Base-by-base conservation (phyloP, 148 eudicot genomes). In the Chenopodium berlandieri region DNA sequence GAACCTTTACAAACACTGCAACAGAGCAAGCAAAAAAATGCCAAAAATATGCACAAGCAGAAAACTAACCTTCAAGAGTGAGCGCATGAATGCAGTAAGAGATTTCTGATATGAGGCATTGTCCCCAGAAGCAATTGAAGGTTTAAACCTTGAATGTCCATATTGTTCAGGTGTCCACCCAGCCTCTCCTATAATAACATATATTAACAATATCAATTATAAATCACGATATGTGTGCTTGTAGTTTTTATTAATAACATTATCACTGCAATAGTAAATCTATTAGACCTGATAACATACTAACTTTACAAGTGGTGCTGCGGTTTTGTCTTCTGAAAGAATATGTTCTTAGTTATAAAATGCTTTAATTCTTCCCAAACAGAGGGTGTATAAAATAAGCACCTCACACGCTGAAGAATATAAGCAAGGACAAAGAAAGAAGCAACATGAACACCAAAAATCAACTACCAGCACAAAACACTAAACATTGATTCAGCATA, bases 91-190 rank as follows among this genome's bases (percentile, higher is more conserved):
- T 23, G 85, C 84, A 44, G 91, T 87, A 82, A 95, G 78, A 66
- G 90, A 85, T 84, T 93, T 95, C 83, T 86, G 94, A 85, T 90
- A 87, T 34, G 90, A 88, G 80, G 88, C 83, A 83, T 81, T 75
- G 82, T 95, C 97, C 50, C 88, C 91, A 47, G 92, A 82, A 40
- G 89, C 80, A 79, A 80, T 91, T 31, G 89, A 56, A 56, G 82
- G 80, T 75, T 89, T 92, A 83, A 90, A 90, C 56, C 89, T 89
- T 75, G 97, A 95, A 90, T 92, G 91, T 75, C 99, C 99, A 82
- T 88, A 95, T 83, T 95, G 99, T 52, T 95, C 99, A 83, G 95
- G 92, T 67, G 92, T 95, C 97, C 97, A 95, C 46, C 99, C 99
- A 79, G 99, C 99, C 86, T 92, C 95, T 83, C 90, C 99, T 95